Conservation (phyloP, 1,139 yeast genomes). For the Candida sojae region DNA sequence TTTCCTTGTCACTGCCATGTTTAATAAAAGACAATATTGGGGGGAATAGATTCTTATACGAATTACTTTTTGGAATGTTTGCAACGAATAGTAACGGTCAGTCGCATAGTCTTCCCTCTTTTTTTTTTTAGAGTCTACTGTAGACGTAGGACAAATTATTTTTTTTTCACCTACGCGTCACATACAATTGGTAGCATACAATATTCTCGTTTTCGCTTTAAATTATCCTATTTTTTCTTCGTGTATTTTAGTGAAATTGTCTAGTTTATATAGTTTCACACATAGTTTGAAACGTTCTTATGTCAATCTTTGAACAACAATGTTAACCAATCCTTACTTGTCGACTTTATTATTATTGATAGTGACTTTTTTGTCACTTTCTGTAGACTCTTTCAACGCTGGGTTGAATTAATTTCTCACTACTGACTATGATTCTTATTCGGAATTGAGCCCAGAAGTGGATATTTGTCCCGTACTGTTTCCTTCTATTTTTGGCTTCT, state of each 20-base stretch:
- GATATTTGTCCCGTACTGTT: too few species aligned
- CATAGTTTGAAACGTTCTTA: too few species aligned
- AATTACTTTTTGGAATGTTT: too few species aligned
- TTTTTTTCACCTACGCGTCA: not conserved
- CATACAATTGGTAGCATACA: not conserved
- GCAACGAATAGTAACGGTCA: not conserved
- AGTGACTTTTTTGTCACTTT: not conserved
- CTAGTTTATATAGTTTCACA: too few species aligned
- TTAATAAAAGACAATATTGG: not conserved
- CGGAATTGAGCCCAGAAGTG: too few species aligned
- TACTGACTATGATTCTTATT: too few species aligned
- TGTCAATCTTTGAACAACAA: too few species aligned
- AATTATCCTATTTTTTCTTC: not conserved
- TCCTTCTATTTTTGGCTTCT: constrained; percentile 7
- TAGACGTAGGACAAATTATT: not conserved
- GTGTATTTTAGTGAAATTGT: not conserved
- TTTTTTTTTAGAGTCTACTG: not conserved
- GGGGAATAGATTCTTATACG: not conserved
- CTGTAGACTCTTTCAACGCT: not conserved
- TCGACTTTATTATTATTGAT: not conserved
- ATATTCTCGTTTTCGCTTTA: not conserved
- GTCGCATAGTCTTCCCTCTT: not conserved
- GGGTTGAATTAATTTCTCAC: too few species aligned
- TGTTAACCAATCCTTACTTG: too few species aligned
- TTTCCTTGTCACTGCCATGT: not conserved